Evolutionary conservation across 495 filamentous ascomycete species (phyloP).

Genomic region (Trichoderma reesei): DNA sequence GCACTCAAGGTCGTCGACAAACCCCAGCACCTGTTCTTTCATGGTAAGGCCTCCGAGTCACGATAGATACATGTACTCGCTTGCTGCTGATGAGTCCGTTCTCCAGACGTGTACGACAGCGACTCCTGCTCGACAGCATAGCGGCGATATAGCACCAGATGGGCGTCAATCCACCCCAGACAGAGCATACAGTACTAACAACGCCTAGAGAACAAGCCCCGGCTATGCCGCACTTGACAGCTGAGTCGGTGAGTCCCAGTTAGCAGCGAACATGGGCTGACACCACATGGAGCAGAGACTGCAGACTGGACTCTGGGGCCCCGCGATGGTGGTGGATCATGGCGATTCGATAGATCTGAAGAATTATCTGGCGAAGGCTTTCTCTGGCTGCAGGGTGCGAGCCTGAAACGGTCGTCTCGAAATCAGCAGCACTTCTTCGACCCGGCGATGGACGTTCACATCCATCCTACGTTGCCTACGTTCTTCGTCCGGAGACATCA

Average conservation of each 20-base stretch:
- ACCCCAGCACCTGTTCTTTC: too few relatives aligned
- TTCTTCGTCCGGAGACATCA: too few relatives aligned
- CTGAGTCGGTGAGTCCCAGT: slow-evolving; percentile 1
- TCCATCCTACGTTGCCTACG: too few relatives aligned
- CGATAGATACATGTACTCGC: too few relatives aligned
- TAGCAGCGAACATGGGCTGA: background rate
- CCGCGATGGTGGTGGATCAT: slow-evolving; percentile 3
- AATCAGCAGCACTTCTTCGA: background rate
- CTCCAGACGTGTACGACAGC: too few relatives aligned
- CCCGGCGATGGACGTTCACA: background rate
- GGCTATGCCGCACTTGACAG: background rate
- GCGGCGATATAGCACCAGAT: too few relatives aligned
- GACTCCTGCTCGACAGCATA: too few relatives aligned
- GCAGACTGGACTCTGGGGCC: slow-evolving; percentile 5
- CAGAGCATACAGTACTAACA: too few relatives aligned
- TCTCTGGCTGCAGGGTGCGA: background rate
- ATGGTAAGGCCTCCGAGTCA: too few relatives aligned
- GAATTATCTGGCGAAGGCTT: background rate
- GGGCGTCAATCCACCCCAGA: too few relatives aligned
- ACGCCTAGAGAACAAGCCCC: background rate
- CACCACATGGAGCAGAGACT: background rate
- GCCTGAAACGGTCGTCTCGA: background rate
- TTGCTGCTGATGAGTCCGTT: too few relatives aligned
- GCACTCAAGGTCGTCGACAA: too few relatives aligned
- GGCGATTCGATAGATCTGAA: background rate